Conservation (phyloP, 352 stramenopile genomes). For the Globisporangium echinulatum region DNA sequence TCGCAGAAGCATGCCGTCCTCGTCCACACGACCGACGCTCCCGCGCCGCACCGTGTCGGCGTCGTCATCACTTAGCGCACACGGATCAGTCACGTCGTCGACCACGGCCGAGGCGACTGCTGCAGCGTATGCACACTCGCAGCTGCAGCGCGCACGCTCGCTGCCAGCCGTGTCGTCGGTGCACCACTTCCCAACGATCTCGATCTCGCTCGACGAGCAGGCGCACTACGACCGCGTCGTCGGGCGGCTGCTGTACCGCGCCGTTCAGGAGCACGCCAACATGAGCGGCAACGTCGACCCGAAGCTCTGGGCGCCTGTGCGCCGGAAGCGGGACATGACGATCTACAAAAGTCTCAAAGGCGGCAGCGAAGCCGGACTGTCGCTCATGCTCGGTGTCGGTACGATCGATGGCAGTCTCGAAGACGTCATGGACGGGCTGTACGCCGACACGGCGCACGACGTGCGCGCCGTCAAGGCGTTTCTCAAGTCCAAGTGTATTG, state of each 20-base stretch:
- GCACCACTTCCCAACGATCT: not conserved
- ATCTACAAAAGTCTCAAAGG: constrained; percentile 1
- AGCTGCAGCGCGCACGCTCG: not conserved
- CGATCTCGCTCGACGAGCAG: not conserved
- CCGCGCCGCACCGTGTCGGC: not conserved
- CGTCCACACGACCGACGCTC: not conserved
- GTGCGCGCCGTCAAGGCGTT: constrained; percentile 28
- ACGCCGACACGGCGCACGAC: constrained; percentile 35
- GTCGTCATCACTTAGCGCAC: not conserved
- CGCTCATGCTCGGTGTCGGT: constrained; percentile 10
- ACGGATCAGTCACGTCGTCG: not conserved
- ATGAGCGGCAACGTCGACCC: constrained; percentile 11
- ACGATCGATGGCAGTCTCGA: constrained; percentile 10
- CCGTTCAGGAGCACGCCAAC: constrained; percentile 9
- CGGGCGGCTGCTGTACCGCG: not conserved
- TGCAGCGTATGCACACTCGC: not conserved
- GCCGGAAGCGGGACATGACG: constrained; percentile 13
- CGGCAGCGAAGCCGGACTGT: constrained; percentile 3
- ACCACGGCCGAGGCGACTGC: not conserved
- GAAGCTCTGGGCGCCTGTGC: constrained; percentile 12
- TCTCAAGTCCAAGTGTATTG: constrained; percentile 28
- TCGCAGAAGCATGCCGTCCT: not conserved
- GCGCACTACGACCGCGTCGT: constrained; percentile 7
- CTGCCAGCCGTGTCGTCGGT: not conserved
- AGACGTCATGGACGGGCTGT: constrained; percentile 40